Evolutionary conservation across 306 rosid genomes (phyloP), one percentile per base, ranked within the genome.

Genomic region (Mucuna pruriens): DNA sequence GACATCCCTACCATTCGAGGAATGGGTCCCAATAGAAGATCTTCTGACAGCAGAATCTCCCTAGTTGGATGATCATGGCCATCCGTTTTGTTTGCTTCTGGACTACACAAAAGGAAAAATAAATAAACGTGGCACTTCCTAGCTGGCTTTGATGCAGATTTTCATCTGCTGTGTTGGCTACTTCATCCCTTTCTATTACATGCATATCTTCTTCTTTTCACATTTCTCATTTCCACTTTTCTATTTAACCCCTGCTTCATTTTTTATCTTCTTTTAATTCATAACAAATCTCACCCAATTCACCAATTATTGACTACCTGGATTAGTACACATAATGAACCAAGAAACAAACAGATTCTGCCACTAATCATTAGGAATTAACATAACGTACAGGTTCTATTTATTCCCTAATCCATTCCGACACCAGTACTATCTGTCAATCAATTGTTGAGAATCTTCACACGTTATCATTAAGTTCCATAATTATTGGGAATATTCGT

Each of bases 21-120:
- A 22, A 39, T 67, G 82, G 83, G 84, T 26, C 90, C 84, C 74
- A 9, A n/a, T 74, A 8, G 86, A 83, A 85, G 92, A 93, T 87
- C 89, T 82, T 79, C 90, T 83, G 91, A 88, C 97, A 82, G 52
- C 61, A 84, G 86, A 85, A 90, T 89, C 93, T 81, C 84, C 84
- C 77, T 71, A 64, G 38, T 76, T 78, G 91, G 82, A 80, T 72
- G 74, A 81, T 85, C 91, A 23, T 40, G 58, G 83, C 90, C 85
- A 80, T 83, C 82, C 67, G 20, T 79, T 82, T 82, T 81, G 83
- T 87, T 83, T 81, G 66, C 81, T 81, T 65, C 51, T 65, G 71
- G 31, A 61, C 78, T 66, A 15, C 25, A n/a, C 80, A 65, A 57
- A 17, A 8, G 52, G 13, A 3, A 40, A 49, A 33, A 15, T 1